Base-by-base conservation (phyloP, 202 grass and related monocot genomes). In the Cymbopogon flexuosus region DNA sequence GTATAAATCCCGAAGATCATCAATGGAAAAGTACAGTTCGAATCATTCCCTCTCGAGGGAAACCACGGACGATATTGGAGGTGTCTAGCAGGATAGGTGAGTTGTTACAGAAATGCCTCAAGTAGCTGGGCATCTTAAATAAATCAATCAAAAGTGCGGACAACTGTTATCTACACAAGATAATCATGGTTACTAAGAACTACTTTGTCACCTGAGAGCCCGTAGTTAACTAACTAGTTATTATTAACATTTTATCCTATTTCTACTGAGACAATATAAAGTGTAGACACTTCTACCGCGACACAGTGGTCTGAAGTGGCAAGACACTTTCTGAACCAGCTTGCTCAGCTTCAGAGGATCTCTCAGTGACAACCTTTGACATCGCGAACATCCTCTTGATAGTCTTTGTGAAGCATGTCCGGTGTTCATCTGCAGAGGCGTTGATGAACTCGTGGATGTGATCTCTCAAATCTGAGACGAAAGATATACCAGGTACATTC, bases 381-480 rank as follows among this genome's bases (percentile, higher is more conserved):
- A 93, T 87, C 3, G 42, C 79, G 51, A 91, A 91, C 85, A 97
- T 82, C 83, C 73, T 91, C 61, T 88, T 65, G 6, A 95, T 82
- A 14, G 90, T 97, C 56, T 89, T 88, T 14, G 91, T 82, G 63
- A 95, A 86, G 70, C 90, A 98, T 68, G 82, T 89, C 40, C 68
- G 77, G 88, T 93, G 90, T 58, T 98, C 95, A 39, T 93, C 90
- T 70, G 89, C 56, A 2, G 88, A 98, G 4, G 95, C 92, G 57
- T 85, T 86, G 62, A 98, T 46, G 22, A 91, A 98, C 65, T 93
- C 92, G 0, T 98, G 88, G 36, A 93, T 69, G 65, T 98, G 86
- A 24, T 93, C 88, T 58, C 62, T 93, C 82, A 93, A 34, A 51
- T 98, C 86, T 21, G 85, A 77, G 10, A 91, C 39, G 15, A 94